These are phyloP conservation scores for Syzygium jambos DNA, from an alignment of 345 rosid genomes.

Conservation along the genomic window DNA sequence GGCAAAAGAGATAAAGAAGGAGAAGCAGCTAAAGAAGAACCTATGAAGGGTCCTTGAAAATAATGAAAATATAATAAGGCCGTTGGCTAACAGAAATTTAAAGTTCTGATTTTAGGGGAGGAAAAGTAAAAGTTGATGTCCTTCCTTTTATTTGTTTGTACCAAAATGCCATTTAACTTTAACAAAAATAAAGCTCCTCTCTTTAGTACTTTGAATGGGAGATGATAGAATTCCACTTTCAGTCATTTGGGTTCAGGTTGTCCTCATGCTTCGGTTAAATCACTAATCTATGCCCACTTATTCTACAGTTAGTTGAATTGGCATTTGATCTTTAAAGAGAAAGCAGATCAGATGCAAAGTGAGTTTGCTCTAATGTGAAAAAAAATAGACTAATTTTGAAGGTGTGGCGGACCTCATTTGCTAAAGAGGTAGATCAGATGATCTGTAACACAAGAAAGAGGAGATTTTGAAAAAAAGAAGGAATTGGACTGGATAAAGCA, in stretches of 20 bases:
- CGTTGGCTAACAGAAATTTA: constrained; percentile 41
- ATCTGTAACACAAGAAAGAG: background rate
- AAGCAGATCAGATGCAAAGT: background rate
- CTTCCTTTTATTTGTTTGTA: background rate
- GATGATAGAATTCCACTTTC: constrained; percentile 43
- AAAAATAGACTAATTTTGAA: background rate
- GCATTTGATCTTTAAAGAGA: background rate
- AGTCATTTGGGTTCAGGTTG: constrained; percentile 21
- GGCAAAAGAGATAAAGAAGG: background rate
- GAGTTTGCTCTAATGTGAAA: background rate
- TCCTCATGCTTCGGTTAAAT: constrained; percentile 25
- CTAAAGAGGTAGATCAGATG: background rate
- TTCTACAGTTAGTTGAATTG: background rate
- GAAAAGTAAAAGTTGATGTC: constrained; percentile 34
- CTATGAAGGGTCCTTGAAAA: background rate
- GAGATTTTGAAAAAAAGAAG: background rate
- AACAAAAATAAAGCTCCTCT: constrained; percentile 21
- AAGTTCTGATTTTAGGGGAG: constrained; percentile 25
- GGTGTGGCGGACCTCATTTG: background rate
- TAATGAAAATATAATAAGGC: constrained; percentile 6
- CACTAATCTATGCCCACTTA: background rate
- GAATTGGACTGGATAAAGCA: background rate
- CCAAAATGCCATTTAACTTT: constrained; percentile 51
- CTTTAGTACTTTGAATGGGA: constrained; percentile 45
- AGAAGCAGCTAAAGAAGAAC: background rate